A percentile compares a stretch with the other conserved stretches of the same genome.
These are phyloP conservation scores for Cercophora samala DNA, from an alignment of 495 filamentous ascomycete genomes.

Conservation along the genomic window DNA sequence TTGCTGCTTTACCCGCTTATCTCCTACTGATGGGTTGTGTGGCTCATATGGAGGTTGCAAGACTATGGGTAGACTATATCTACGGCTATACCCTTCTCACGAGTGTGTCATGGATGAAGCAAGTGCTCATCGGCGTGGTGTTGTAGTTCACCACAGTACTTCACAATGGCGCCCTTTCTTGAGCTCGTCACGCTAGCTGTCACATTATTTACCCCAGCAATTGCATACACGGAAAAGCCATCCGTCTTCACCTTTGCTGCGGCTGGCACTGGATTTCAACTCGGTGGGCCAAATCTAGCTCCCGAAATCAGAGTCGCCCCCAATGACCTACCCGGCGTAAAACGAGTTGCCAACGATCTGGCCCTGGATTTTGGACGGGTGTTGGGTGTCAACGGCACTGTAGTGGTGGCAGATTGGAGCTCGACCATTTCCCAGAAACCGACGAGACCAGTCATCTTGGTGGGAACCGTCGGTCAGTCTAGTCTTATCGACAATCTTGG, in stretches of 20 bases:
- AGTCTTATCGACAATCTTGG: conserved; percentile 46
- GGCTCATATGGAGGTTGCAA: neutral
- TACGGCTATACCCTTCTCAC: neutral
- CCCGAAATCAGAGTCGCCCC: conserved; percentile 32
- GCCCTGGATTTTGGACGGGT: conserved; percentile 54
- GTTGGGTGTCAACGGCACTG: conserved; percentile 39
- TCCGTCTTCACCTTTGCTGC: conserved; percentile 27
- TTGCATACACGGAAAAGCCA: conserved; percentile 18
- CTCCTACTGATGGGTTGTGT: neutral
- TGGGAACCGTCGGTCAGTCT: conserved; percentile 51
- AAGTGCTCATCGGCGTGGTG: neutral
- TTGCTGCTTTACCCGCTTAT: neutral
- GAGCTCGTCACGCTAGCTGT: conserved; percentile 13
- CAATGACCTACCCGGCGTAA: conserved; percentile 46
- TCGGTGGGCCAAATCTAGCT: conserved; percentile 25
- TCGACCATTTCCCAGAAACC: conserved; percentile 28
- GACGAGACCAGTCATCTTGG: conserved; percentile 40
- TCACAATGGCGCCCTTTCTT: conserved; percentile 20
- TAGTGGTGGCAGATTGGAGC: conserved; percentile 30
- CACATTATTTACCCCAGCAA: conserved; percentile 7
- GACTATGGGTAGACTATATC: neutral
- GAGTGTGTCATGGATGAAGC: neutral
- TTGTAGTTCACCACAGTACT: neutral
- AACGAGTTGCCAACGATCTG: conserved; percentile 46
- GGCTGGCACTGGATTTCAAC: conserved; percentile 20